These are phyloP conservation scores for Ogataea trehaloabstinens DNA, from an alignment of 805 yeast genomes.

Conservation along the genomic window DNA sequence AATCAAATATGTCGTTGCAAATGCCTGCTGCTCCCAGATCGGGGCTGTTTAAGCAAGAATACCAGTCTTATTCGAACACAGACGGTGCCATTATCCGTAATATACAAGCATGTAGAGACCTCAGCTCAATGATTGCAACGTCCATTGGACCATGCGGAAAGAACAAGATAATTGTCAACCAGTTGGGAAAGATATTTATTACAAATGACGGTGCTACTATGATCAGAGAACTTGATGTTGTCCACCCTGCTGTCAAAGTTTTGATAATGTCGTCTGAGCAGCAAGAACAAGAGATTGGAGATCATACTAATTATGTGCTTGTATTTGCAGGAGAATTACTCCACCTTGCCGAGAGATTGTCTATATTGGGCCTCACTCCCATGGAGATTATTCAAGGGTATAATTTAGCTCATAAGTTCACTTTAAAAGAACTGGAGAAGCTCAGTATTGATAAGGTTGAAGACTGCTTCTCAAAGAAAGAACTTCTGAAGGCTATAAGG, in stretches of 20 bases:
- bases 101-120: slow-evolving; percentile 91
- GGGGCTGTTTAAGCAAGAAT: slow-evolving; percentile 94
- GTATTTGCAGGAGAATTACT: slow-evolving; percentile 91
- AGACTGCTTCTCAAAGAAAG: slow-evolving; percentile 51
- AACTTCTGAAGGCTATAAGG: slow-evolving; percentile 68
- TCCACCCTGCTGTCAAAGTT: slow-evolving; percentile 96
- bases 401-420: slow-evolving; percentile 78
- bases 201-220: slow-evolving; percentile 99
- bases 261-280: slow-evolving; percentile 96
- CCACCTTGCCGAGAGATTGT: slow-evolving; percentile 79
- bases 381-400: slow-evolving; percentile 93
- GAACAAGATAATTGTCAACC: slow-evolving; percentile 91
- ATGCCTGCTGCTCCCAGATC: slow-evolving; percentile 91
- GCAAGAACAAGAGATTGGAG: slow-evolving; percentile 97
- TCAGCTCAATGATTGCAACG: slow-evolving; percentile 85
- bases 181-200: slow-evolving; percentile 78
- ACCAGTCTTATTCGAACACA: slow-evolving; percentile 77
- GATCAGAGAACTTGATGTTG: slow-evolving; percentile 87
- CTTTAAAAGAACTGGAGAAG: slow-evolving; percentile 63
- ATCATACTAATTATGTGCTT: slow-evolving; percentile 87
- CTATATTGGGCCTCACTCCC: slow-evolving; percentile 82
- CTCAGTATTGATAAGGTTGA: slow-evolving; percentile 61
- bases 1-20: slow-evolving; percentile 82
- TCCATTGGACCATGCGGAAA: slow-evolving; percentile 98
- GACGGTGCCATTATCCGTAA: slow-evolving; percentile 95